Conservation (phyloP, 768 basidiomycete species). For the Xerocomus brunneocitrinus region DNA sequence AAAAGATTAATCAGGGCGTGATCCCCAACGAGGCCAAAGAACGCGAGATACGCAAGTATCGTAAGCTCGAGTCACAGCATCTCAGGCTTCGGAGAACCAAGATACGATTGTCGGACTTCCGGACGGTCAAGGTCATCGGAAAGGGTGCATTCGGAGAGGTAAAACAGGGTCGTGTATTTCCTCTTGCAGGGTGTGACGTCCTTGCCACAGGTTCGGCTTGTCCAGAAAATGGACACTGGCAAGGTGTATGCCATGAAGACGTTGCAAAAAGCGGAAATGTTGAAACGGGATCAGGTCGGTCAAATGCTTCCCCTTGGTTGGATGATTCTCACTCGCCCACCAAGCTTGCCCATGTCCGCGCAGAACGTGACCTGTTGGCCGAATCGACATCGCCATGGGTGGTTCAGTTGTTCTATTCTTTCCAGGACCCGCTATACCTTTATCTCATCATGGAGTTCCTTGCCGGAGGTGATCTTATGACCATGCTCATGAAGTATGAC, state of each 20-base stretch:
- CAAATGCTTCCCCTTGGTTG: neutral
- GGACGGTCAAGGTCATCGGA: conserved; percentile 96
- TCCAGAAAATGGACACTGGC: conserved; percentile 95
- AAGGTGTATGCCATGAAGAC: conserved; percentile 99
- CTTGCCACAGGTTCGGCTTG: conserved; percentile 70
- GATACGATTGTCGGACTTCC: conserved; percentile 89
- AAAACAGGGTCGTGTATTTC: conserved; percentile 15
- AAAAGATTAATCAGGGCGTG: conserved; percentile 70
- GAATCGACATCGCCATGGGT: conserved; percentile 98
- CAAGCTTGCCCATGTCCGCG: conserved; percentile 94
- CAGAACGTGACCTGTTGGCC: conserved; percentile 93
- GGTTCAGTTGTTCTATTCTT: conserved; percentile 95
- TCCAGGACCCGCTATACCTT: conserved; percentile 93
- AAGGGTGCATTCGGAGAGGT: conserved; percentile 99
- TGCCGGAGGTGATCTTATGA: conserved; percentile 97
- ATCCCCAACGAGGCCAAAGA: conserved; percentile 80
- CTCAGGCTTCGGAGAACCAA: conserved; percentile 90
- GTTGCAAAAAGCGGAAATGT: conserved; percentile 96
- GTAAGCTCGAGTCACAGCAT: conserved; percentile 83
- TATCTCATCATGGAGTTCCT: conserved; percentile 96
- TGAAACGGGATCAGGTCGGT: conserved; percentile 95
- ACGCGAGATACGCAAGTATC: conserved; percentile 81
- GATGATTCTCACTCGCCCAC: conserved; percentile 6
- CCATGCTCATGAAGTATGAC: conserved; percentile 99
- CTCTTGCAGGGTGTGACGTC: conserved; percentile 1